Conservation (phyloP, 371 early-diverging fungal species). For the Circinella minor region DNA sequence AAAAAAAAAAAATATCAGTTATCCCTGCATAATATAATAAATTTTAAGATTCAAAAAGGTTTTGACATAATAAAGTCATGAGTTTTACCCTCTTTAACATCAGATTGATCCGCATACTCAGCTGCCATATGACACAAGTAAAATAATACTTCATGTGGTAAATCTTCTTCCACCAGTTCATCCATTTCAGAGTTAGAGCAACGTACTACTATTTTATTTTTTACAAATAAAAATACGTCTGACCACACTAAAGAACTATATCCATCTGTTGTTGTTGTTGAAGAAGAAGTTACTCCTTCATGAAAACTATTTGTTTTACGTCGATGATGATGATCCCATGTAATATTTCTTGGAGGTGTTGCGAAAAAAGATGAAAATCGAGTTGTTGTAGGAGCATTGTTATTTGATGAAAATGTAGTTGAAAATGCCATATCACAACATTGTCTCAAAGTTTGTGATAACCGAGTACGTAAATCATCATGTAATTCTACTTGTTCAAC, state of each 20-base stretch:
- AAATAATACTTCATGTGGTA: conserved; percentile 30
- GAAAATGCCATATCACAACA: conserved; percentile 34
- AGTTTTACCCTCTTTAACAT: conserved; percentile 11
- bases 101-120: conserved; percentile 30
- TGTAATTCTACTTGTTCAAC: conserved; percentile 48
- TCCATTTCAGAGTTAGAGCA: conserved; percentile 23
- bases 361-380: conserved; percentile 29
- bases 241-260: conserved; percentile 25
- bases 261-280: too few species aligned
- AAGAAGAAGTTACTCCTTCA: not conserved
- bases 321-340: not conserved
- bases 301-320: not conserved
- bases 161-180: conserved; percentile 11
- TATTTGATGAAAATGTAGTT: not conserved
- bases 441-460: conserved; percentile 28
- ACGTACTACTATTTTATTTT: conserved; percentile 43
- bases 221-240: conserved; percentile 41
- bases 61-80: not conserved
- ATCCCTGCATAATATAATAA: not conserved
- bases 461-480: conserved; percentile 38
- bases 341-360: conserved; percentile 21
- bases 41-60: not conserved
- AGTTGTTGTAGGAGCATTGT: not conserved
- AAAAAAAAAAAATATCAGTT: not conserved
- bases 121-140: conserved; percentile 36